Base-by-base conservation (phyloP, 2,329 filamentous ascomycete genomes). In the Penicillium sp. region DNA sequence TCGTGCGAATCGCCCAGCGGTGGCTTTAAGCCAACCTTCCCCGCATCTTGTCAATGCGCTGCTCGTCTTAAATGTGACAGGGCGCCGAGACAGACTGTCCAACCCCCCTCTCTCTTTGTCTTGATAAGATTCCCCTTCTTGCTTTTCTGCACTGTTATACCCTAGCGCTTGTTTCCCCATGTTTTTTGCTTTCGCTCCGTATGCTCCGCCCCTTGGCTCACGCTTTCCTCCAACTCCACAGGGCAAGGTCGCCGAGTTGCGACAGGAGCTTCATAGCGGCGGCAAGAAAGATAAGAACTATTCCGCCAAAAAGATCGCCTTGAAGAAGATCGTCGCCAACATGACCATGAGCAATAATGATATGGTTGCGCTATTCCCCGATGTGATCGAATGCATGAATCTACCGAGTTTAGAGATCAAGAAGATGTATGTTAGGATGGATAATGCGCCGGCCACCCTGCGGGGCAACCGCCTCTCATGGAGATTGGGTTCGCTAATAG, bases 311-410 rank as follows among this genome's bases (percentile, higher is more conserved):
- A 98, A 98, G 86, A 96, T 97, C 74, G 93, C 95, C 11, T 85
- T 99, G 65, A 99, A 99, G 85, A 97, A 97, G 85, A 98, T 99
- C 70, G 95, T 99, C 71, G 95, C 95, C 76, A 99, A 99, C 77
- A 99, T 99, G 95, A 99, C 95, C 67, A 99, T 99, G 95, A 98
- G 94, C 86, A 99, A 99, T 81, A 99, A 98, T 75, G 95, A 99
- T 78, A 99, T 99, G 95, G 90, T 98, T 58, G 93, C 92, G 42
- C 83, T 99, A 55, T 99, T 99, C 71, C 93, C 94, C 19, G 95
- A 99, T 75, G 90, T 99, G 62, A 91, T 99, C 70, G 88, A 84
- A 65, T 98, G 94, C 83, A 99, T 99, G 95, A 88, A 91, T 70
- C 91, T 99, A 64, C 90, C 89, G 55, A 96, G 91, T 71, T 81